These are phyloP conservation scores for Penicillium aurantiogriseum DNA, from an alignment of 2,329 filamentous ascomycete genomes.

Conservation along the genomic window DNA sequence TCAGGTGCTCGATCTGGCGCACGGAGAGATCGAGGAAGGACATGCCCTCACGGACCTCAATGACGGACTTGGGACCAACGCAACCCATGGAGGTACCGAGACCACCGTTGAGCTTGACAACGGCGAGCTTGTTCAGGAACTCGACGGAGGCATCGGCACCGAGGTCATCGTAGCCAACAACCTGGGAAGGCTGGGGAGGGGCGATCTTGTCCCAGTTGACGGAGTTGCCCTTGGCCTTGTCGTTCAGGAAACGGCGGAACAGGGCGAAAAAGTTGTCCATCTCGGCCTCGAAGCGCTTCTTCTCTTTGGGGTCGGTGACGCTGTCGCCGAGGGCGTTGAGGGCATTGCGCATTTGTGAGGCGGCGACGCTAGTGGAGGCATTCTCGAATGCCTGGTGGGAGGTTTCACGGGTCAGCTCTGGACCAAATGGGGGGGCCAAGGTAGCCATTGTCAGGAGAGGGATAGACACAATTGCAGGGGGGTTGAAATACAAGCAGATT, in stretches of 20 bases:
- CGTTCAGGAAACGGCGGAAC: slow-evolving; percentile 96
- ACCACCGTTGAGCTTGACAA: slow-evolving; percentile 98
- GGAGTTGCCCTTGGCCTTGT: slow-evolving; percentile 96
- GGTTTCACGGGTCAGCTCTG: slow-evolving; percentile 8
- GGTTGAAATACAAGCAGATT: not conserved
- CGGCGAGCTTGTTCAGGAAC: slow-evolving; percentile 95
- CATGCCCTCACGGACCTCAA: slow-evolving; percentile 99
- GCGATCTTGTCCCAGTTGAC: slow-evolving; percentile 97
- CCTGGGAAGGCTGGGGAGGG: slow-evolving; percentile 87
- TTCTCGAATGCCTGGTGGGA: slow-evolving; percentile 87
- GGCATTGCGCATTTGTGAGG: slow-evolving; percentile 98
- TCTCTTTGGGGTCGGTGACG: slow-evolving; percentile 72
- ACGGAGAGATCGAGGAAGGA: slow-evolving; percentile 99
- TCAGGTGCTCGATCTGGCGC: slow-evolving; percentile 97
- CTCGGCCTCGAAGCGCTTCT: slow-evolving; percentile 91
- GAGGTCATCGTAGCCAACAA: slow-evolving; percentile 90
- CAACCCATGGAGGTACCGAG: slow-evolving; percentile 99
- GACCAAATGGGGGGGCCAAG: not conserved
- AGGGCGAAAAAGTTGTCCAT: slow-evolving; percentile 99
- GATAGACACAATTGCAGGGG: not conserved
- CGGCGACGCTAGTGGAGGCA: slow-evolving; percentile 95
- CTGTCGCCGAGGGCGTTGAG: slow-evolving; percentile 90
- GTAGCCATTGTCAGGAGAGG: slow-evolving; percentile 1
- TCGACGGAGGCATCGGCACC: slow-evolving; percentile 85
- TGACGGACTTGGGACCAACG: slow-evolving; percentile 98